Base-by-base conservation (phyloP, 2,329 filamentous ascomycete genomes). In the Triangularia verruculosa region DNA sequence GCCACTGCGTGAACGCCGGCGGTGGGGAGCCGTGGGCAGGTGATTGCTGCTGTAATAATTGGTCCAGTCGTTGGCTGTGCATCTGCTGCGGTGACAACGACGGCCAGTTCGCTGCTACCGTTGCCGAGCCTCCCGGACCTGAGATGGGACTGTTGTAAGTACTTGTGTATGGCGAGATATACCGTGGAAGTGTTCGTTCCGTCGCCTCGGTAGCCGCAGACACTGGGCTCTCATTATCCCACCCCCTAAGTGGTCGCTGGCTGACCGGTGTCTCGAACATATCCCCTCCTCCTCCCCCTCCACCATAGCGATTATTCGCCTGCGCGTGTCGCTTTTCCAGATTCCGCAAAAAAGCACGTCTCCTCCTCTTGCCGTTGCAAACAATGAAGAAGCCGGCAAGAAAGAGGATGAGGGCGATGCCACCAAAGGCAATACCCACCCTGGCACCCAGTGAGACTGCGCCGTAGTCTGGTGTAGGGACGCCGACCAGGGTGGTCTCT, bases 101-200 rank as follows among this genome's bases (percentile, higher is more conserved):
- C 7, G 70, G 69, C 69, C 69, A 71, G 52, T 65, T 64, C 13
- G 32, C 59, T 28, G 62, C 39, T 63, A 60, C 66, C 53, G 34
- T 66, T 60, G 59, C 67, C 54, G 24, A 64, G 62, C 17, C 71
- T 34, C 81, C 80, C 0, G 73, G 74, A 0, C 75, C 80, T 60
- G 78, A 83, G 64, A 85, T 78, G 0, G 86, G 86, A 69, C 84
- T 87, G 72, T 78, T 85, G 74, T 81, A 87, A 64, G 86, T 83
- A 47, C 84, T 86, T 20, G 78, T 79, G 70, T 88, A 88, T 0
- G 86, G 86, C 3, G 84, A 86, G 67, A 86, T 81, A 73, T 87
- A 85, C 6, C 77, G 79, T 0, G 77, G 74, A 66, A 67, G 67
- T 61, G 65, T 30, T 30, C 43, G 54, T 55, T 65, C 78, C 1